Base-by-base conservation (phyloP, 495 filamentous ascomycete genomes). In the Geoglossum glabrum region DNA sequence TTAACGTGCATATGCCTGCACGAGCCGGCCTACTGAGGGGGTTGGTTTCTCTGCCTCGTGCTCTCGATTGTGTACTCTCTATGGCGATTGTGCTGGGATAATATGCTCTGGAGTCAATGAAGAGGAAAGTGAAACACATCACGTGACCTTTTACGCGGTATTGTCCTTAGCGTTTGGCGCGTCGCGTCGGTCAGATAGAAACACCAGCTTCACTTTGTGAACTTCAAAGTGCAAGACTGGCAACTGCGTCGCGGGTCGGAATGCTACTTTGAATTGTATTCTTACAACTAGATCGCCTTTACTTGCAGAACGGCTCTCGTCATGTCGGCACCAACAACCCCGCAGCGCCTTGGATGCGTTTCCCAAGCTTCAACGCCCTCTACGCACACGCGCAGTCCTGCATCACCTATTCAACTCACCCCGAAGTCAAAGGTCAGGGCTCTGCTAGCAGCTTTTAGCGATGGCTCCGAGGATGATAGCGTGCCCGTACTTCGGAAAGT, bases 341-440 rank as follows among this genome's bases (percentile, higher is more conserved):
- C 56, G 10, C 43, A 38, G 1, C 34, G 45, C 13, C 7, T 28
- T 0, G 23, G 26, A 28, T 46, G 45, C 46, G 46, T 49, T 27
- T 40, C 30, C 57, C 15, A 5, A 11, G 30, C 0, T 23, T 57
- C 58, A 33, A 38, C 23, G 15, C 58, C 58, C 11, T 55, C 33
- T 31, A 25, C 21, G 11, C 46, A 11, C 17, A 25, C 21, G 11
- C 46, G n/a, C 17, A 30, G 19, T 11, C 17, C 13, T 46, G 56
- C 25, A 25, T 54, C 56, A 11, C 40, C 57, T 28, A 17, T 26
- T 8, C 31, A 60, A 25, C 70, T 87, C 55, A 86, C 84, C 0
- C 85, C 85, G 19, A 75, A 74, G 25, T 79, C 76, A 59, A 89
- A 87, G 65, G 76, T 87, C 63, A 79, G 78, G 65, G 80, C 80